Percentiles rank a stretch among this genome's conserved stretches.
Evolutionary conservation across 805 yeast genomes (phyloP).

Genomic region (Nadsonia fulvescens): DNA sequence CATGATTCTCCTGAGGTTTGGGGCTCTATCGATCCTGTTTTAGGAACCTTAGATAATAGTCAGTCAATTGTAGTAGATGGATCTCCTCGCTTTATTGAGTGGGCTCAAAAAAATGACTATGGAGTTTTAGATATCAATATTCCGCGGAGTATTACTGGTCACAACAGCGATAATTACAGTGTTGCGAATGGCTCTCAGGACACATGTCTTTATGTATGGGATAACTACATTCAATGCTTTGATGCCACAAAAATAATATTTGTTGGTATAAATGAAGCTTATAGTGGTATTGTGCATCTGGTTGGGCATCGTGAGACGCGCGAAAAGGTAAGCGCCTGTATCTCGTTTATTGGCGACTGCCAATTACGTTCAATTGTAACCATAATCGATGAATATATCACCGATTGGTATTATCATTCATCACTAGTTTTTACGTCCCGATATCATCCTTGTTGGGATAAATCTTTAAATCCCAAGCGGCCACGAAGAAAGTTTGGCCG

Average conservation of each 20-base stretch:
- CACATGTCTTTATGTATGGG: slow-evolving; percentile 68
- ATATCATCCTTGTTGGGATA: slow-evolving; percentile 69
- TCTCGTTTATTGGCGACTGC: slow-evolving; percentile 50
- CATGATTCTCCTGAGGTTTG: slow-evolving; percentile 90
- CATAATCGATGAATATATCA: slow-evolving; percentile 70
- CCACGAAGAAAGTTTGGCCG: slow-evolving; percentile 88
- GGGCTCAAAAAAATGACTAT: slow-evolving; percentile 41
- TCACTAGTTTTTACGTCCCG: slow-evolving; percentile 66
- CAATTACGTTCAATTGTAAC: slow-evolving; percentile 68
- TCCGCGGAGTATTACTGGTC: slow-evolving; percentile 35
- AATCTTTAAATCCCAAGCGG: slow-evolving; percentile 31
- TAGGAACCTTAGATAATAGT: slow-evolving; percentile 59
- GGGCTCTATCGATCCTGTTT: slow-evolving; percentile 67
- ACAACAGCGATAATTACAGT: slow-evolving; percentile 29
- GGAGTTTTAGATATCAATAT: slow-evolving; percentile 76
- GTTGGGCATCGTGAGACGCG: slow-evolving; percentile 63
- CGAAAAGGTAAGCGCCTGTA: slow-evolving; percentile 50
- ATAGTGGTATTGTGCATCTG: slow-evolving; percentile 70
- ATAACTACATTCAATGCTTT: slow-evolving; percentile 67
- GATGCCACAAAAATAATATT: slow-evolving; percentile 53
- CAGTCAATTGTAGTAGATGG: slow-evolving; percentile 64
- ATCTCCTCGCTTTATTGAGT: slow-evolving; percentile 48
- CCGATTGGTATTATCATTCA: slow-evolving; percentile 81
- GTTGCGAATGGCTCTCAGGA: slow-evolving; percentile 62
- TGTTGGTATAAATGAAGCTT: slow-evolving; percentile 80